Evolutionary conservation across 2,329 filamentous ascomycete genomes (phyloP).

Genomic region (Fusarium solani-melongenae): DNA sequence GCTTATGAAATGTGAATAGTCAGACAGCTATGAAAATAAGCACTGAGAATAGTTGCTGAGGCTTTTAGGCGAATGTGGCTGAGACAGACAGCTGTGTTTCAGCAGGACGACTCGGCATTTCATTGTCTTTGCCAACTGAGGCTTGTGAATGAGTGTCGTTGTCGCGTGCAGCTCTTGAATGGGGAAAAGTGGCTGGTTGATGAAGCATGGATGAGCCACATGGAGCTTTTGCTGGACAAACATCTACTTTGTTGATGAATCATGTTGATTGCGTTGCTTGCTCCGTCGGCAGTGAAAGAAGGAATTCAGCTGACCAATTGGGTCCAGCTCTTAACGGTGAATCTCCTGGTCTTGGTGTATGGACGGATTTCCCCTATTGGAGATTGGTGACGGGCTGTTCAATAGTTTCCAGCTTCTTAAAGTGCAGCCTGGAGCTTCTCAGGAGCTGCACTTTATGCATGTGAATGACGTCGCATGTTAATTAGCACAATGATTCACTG

Average conservation of each 20-base stretch:
- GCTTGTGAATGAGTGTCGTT: background rate
- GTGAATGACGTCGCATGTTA: background rate
- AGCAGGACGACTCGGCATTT: background rate
- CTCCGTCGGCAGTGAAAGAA: background rate
- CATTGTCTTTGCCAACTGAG: background rate
- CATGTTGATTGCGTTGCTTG: background rate
- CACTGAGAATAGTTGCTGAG: background rate
- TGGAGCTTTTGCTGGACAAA: background rate
- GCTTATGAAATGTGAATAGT: background rate
- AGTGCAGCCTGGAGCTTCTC: background rate
- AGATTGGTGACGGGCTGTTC: background rate
- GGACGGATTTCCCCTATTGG: background rate
- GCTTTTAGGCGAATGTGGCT: background rate
- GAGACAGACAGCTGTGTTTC: constrained; percentile 2
- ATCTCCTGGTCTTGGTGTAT: background rate
- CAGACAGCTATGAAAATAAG: background rate
- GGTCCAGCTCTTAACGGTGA: background rate
- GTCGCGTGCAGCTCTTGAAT: background rate
- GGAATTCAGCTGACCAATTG: background rate
- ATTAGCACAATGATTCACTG: background rate
- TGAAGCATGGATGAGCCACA: background rate
- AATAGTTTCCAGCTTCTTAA: background rate
- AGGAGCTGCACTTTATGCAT: background rate
- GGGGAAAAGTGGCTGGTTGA: background rate
- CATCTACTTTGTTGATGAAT: background rate